Evolutionary conservation across 164 flowering plant genomes (phyloP).

Genomic region (Cinnamomum chago): DNA sequence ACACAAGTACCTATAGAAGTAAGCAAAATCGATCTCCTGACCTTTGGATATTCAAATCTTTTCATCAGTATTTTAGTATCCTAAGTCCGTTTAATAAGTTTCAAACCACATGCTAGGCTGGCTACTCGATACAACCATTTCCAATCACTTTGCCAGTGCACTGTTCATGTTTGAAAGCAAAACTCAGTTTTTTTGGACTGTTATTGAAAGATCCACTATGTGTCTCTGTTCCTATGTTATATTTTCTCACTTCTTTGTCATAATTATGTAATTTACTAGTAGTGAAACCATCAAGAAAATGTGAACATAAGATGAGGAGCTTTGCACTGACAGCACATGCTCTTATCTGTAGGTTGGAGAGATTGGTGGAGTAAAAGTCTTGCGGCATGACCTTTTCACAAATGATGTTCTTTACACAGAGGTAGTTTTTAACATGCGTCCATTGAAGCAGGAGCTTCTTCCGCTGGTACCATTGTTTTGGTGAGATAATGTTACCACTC

Average conservation of each 20-base stretch:
- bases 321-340: slow-evolving; percentile 4
- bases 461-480: slow-evolving; percentile 93
- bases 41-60: background rate
- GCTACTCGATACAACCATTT: too few species aligned
- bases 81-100: background rate
- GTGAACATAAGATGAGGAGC: background rate
- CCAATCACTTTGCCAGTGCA: too few species aligned
- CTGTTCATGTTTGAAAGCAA: too few species aligned
- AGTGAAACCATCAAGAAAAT: background rate
- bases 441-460: slow-evolving; percentile 86
- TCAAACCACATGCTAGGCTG: background rate
- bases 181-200: too few species aligned
- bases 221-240: too few species aligned
- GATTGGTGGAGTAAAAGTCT: slow-evolving; percentile 72
- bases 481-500: slow-evolving; percentile 36
- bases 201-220: too few species aligned
- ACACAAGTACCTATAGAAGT: slow-evolving; percentile 76
- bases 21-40: slow-evolving; percentile 1
- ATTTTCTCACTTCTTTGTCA: background rate
- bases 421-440: slow-evolving; percentile 76
- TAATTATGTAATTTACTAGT: background rate
- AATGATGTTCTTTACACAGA: slow-evolving; percentile 94
- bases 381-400: slow-evolving; percentile 93
- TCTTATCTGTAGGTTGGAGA: slow-evolving; percentile 58
- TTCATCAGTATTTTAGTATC: background rate